Percentiles rank a stretch among this genome's conserved stretches.
These are phyloP conservation scores for Chenopodium quinoa DNA, from an alignment of 148 eudicot species.

Conservation along the genomic window DNA sequence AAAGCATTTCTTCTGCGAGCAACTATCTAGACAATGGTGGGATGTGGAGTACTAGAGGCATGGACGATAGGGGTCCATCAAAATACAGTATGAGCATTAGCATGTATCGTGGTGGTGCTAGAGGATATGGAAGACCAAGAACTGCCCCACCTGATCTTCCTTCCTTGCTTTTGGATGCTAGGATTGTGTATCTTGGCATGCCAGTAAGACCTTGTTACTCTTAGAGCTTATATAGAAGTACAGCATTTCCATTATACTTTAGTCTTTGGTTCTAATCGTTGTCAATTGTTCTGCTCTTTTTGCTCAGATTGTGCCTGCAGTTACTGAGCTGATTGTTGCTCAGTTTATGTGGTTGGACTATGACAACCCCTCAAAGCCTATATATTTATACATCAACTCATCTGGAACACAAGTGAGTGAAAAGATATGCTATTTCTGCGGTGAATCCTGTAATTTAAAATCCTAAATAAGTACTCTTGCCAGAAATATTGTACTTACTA, in stretches of 20 bases:
- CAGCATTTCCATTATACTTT: neutral
- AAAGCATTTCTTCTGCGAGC: conserved; percentile 57
- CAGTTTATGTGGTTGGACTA: conserved; percentile 87
- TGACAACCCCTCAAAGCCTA: conserved; percentile 68
- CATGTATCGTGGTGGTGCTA: conserved; percentile 70
- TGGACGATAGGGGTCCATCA: conserved; percentile 55
- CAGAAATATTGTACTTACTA: neutral
- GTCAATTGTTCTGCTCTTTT: conserved; percentile 6
- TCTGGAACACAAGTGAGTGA: conserved; percentile 73
- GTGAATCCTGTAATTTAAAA: too few species aligned
- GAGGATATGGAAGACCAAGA: conserved; percentile 62
- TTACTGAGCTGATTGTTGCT: conserved; percentile 82
- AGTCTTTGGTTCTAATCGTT: conserved; percentile 7
- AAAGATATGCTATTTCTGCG: neutral
- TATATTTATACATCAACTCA: conserved; percentile 79
- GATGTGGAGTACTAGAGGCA: conserved; percentile 56
- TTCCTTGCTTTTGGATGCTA: conserved; percentile 66
- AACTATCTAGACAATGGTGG: conserved; percentile 65
- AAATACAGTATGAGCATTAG: conserved; percentile 69
- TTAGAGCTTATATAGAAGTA: neutral
- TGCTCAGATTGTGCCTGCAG: conserved; percentile 79
- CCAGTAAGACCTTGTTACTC: conserved; percentile 48
- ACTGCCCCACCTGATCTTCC: conserved; percentile 89
- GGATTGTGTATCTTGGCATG: conserved; percentile 82
- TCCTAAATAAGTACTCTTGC: neutral